Percentiles rank a stretch among this genome's conserved stretches.
Evolutionary conservation across 1,284 basidiomycete species (phyloP).

Genomic region (Anthracocystis setariae): DNA sequence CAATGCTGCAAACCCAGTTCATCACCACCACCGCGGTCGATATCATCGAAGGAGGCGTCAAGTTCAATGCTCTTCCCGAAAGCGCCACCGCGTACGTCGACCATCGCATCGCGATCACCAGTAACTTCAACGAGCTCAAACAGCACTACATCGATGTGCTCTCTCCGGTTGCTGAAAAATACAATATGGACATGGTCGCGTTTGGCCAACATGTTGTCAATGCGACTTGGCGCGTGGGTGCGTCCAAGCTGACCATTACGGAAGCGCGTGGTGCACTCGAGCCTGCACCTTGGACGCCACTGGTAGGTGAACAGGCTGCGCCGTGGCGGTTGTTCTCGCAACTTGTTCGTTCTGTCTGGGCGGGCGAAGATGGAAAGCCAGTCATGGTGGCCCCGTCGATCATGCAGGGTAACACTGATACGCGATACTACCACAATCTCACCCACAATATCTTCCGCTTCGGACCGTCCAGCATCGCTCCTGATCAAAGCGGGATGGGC

Average conservation of each 20-base stretch:
- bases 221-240: conserved; percentile 10
- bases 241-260: conserved; percentile 63
- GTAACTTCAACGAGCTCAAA: conserved; percentile 71
- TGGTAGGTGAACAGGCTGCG: conserved; percentile 68
- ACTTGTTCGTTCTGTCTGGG: conserved; percentile 71
- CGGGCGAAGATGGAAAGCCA: conserved; percentile 67
- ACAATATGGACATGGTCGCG: conserved; percentile 69
- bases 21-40: conserved; percentile 79
- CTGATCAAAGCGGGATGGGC: conserved; percentile 67
- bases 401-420: conserved; percentile 71
- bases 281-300: conserved; percentile 73
- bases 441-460: conserved; percentile 74
- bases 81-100: conserved; percentile 73
- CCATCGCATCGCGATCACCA: conserved; percentile 73
- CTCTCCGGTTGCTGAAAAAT: conserved; percentile 69
- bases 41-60: conserved; percentile 76
- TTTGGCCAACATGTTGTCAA: conserved; percentile 62
- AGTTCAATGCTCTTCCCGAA: conserved; percentile 76
- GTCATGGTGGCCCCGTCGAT: conserved; percentile 72
- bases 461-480: conserved; percentile 58
- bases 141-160: conserved; percentile 71
- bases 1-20: conserved; percentile 70
- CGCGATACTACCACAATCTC: conserved; percentile 71
- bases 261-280: conserved; percentile 72
- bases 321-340: conserved; percentile 72